Base-by-base conservation (phyloP, 805 yeast species). In the Schwanniomyces occidentalis region DNA sequence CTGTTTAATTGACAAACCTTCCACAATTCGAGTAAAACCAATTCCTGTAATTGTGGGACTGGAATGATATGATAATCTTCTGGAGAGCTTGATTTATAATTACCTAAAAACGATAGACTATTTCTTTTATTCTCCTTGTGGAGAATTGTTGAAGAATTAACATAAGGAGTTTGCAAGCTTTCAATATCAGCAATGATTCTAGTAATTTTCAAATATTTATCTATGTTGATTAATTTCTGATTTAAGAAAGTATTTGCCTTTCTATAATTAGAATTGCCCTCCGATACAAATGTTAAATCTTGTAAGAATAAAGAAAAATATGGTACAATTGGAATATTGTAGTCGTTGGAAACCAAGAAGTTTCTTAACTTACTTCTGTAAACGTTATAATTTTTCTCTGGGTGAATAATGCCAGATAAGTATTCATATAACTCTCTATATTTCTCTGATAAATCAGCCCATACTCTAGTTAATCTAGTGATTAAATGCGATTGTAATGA, bases 271-370 rank as follows among this genome's bases (percentile, higher is more conserved):
- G 83, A 73, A 52, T 85, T 85, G n/a, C 93, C 91, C 46, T 85
- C 95, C 33, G 80, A 74, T n/a, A 84, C 78, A 61, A 85, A 84
- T 0, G 90, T 84, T 48, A 85, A 66, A 58, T 85, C 95, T 58
- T 83, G 93, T 28, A 85, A 62, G 54, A 82, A 85, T 35, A 85
- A 61, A 29, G 84, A 80, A 38, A 85, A 71, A 52, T 84, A 85
- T 12, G 95, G 95, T 23, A 85, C 90, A 14, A 78, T 73, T 0
- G 90, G 88, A 14, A 79, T 64, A 38, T 64, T 73, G 54, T 61
- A 60, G 24, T 73, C 76, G 30, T 74, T 68, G 13, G 70, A 49
- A 12, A 61, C 65, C 41, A 81, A 59, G 34, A 82, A 73, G 47
- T 76, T 76, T 35, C 72, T 69, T 34, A 85, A 52, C 48, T 82